A percentile compares a stretch with the other conserved stretches of the same genome.
phyloP scores from a whole-genome alignment of 1,284 basidiomycete species.

The Trichosporon inkin region DNA sequence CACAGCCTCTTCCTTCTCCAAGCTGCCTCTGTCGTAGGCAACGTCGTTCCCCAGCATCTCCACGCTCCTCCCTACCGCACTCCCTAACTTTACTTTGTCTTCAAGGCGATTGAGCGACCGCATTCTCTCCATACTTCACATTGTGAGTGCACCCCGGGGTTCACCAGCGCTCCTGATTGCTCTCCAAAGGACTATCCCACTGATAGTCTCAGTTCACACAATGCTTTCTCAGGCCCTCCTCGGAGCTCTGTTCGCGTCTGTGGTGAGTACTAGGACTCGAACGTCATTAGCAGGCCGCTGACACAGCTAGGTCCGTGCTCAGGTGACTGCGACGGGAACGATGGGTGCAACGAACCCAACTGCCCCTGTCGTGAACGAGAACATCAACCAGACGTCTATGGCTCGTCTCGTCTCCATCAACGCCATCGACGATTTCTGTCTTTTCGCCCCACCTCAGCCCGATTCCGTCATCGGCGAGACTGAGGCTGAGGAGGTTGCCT shows the following conservation, averaged over 20 bases:
- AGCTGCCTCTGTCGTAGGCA: not conserved
- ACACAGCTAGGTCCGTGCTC: conserved; percentile 31
- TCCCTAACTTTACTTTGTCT: not conserved
- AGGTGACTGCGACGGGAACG: conserved; percentile 45
- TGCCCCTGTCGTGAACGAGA: conserved; percentile 35
- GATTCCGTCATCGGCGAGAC: conserved; percentile 53
- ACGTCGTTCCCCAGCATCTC: not conserved
- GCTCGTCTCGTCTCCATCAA: conserved; percentile 49
- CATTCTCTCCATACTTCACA: not conserved
- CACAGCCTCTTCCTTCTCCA: not conserved
- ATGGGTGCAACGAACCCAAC: conserved; percentile 47
- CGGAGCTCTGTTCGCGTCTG: conserved; percentile 10
- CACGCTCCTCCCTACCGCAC: not conserved
- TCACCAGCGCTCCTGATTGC: not conserved
- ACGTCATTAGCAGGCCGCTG: not conserved
- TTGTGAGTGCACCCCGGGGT: not conserved
- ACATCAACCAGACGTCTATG: conserved; percentile 49
- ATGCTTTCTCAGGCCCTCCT: conserved; percentile 15
- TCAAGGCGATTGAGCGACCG: not conserved
- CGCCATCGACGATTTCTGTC: conserved; percentile 49
- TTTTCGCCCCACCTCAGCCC: conserved; percentile 54
- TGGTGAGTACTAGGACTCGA: not conserved
- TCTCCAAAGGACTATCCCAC: not conserved
- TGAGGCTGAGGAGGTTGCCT: conserved; percentile 56
- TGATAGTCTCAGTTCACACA: not conserved